These are phyloP conservation scores for Vishniacozyma victoriae DNA, from an alignment of 768 basidiomycete genomes.

Conservation along the genomic window DNA sequence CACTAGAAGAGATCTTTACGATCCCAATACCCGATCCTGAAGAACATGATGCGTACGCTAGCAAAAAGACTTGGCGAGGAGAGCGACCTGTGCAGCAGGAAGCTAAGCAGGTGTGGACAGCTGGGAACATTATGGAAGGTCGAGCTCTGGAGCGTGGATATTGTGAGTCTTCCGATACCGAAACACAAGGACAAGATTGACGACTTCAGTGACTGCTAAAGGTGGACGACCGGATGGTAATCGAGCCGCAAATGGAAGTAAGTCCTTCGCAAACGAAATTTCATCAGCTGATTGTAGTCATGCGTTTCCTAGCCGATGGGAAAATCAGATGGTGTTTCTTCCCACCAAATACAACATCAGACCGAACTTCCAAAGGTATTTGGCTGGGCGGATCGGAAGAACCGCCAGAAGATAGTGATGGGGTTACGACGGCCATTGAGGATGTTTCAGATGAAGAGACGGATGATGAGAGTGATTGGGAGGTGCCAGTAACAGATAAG, in stretches of 20 bases:
- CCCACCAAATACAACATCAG: slow-evolving; percentile 53
- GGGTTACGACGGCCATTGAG: slow-evolving; percentile 2
- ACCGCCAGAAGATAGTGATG: slow-evolving; percentile 38
- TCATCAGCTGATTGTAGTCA: slow-evolving; percentile 55
- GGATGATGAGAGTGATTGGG: slow-evolving; percentile 25
- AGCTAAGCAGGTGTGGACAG: slow-evolving; percentile 59
- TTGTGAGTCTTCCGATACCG: slow-evolving; percentile 42
- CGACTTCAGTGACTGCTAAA: slow-evolving; percentile 64
- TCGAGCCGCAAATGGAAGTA: slow-evolving; percentile 82
- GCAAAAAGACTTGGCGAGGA: slow-evolving; percentile 77
- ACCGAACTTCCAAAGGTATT: slow-evolving; percentile 32
- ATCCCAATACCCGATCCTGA: slow-evolving; percentile 55
- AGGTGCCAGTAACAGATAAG: slow-evolving; percentile 47
- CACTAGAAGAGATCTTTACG: slow-evolving; percentile 65
- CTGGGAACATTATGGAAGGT: slow-evolving; percentile 73
- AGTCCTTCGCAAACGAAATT: slow-evolving; percentile 45
- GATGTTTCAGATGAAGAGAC: slow-evolving; percentile 6
- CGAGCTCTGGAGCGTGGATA: slow-evolving; percentile 73
- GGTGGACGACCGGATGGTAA: slow-evolving; percentile 82
- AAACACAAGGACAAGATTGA: neutral
- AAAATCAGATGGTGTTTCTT: slow-evolving; percentile 77
- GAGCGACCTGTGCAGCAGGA: slow-evolving; percentile 9
- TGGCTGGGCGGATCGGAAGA: slow-evolving; percentile 46
- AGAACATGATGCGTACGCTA: slow-evolving; percentile 49
- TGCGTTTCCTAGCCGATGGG: slow-evolving; percentile 77